Evolutionary conservation across 176 grass and related monocot genomes (phyloP).

Genomic region (Hyparrhenia diplandra): DNA sequence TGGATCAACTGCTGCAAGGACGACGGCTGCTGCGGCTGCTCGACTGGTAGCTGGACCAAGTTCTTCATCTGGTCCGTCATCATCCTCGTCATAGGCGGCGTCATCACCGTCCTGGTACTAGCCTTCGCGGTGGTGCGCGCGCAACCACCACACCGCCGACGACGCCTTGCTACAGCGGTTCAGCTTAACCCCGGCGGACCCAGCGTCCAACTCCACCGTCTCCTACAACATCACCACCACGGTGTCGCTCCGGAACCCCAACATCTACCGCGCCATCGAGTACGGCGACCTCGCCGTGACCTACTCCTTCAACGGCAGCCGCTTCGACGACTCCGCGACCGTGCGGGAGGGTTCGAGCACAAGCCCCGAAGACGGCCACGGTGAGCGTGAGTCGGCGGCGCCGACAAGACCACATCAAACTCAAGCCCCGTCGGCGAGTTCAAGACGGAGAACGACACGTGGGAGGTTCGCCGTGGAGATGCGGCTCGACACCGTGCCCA

Average conservation of each 20-base stretch:
- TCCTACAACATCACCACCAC: slow-evolving; percentile 37
- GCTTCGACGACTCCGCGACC: slow-evolving; percentile 42
- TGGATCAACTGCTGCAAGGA: not conserved
- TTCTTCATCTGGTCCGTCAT: not conserved
- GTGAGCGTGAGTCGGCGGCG: slow-evolving; percentile 27
- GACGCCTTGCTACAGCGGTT: slow-evolving; percentile 38
- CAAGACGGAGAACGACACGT: slow-evolving; percentile 1
- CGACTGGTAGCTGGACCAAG: not conserved
- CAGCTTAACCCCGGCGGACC: not conserved
- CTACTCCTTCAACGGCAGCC: slow-evolving; percentile 39
- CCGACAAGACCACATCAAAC: not conserved
- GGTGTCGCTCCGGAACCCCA: slow-evolving; percentile 41
- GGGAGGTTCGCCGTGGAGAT: slow-evolving; percentile 26
- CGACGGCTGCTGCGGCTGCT: not conserved
- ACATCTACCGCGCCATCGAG: slow-evolving; percentile 36
- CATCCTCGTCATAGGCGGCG: not conserved
- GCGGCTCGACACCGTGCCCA: slow-evolving; percentile 35
- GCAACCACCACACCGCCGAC: slow-evolving; percentile 35
- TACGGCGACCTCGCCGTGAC: not conserved
- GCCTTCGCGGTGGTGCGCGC: slow-evolving; percentile 42
- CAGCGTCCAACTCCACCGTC: not conserved
- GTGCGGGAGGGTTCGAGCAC: not conserved
- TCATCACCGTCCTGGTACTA: slow-evolving; percentile 27
- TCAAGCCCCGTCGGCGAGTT: slow-evolving; percentile 28
- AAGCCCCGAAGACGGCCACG: slow-evolving; percentile 18